Base-by-base conservation (phyloP, 176 grass and related monocot genomes). In the Thinopyrum elongatum region DNA sequence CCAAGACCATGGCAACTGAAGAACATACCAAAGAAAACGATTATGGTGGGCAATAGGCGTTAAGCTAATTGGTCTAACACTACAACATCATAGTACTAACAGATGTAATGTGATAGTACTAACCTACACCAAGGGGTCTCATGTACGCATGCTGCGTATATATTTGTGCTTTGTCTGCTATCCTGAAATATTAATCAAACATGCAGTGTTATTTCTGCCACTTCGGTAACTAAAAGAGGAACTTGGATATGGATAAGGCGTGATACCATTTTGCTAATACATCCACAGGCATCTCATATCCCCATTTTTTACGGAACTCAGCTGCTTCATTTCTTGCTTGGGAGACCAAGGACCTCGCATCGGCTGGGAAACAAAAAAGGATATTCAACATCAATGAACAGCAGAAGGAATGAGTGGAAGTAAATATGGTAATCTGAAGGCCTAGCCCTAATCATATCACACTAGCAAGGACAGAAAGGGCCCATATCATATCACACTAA, bases 271-370 rank as follows among this genome's bases (percentile, higher is more conserved):
- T 97, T 12, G 97, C 87, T 84, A 99, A 86, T 65, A 96, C 94
- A 88, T 99, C 97, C 38, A 96, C 92, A 60, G 97, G 97, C 88
- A 99, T 97, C 80, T 99, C 97, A 2, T 99, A 99, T 30, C 97
- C 97, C 97, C 97, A 99, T 91, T 99, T 99, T 68, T 97, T 97
- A 83, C 94, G 92, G 65, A 97, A 99, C 33, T 99, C 97, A 29
- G 97, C 97, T 86, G 94, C 92, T 91, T 99, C 97, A 69, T 99
- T 99, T 79, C 97, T 97, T 74, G 92, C 97, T 99, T 99, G 97
- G 81, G 87, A 85, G 72, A 99, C 97, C 78, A 99, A 91, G 55
- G 97, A 99, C 88, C 90, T 97, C 86, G 97, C 92, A 94, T 99
- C 97, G 76, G 97, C 97, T 99, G 87, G 70, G 65, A 91, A 71